These are phyloP conservation scores for Dictyostelium firmibasis DNA, from an alignment of 78 protist species.

Conservation along the genomic window DNA sequence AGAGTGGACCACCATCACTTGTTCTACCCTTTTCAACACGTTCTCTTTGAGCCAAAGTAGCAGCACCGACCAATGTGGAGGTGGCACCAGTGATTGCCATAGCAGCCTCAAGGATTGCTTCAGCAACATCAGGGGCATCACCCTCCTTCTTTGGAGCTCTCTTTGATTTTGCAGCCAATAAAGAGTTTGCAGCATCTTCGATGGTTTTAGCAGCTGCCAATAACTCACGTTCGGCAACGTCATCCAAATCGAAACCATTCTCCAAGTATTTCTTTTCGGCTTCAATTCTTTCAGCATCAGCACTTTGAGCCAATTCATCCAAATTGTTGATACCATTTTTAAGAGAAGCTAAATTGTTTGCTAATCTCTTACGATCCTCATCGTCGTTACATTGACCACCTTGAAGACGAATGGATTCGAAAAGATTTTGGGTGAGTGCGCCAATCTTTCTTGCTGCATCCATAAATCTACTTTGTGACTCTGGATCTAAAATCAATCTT, in stretches of 20 bases:
- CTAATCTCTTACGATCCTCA: conserved; percentile 58
- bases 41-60: conserved; percentile 87
- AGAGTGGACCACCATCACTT: conserved; percentile 61
- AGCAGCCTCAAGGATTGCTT: conserved; percentile 90
- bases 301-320: conserved; percentile 32
- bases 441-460: conserved; percentile 74
- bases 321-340: conserved; percentile 14
- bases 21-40: conserved; percentile 75
- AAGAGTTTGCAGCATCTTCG: conserved; percentile 79
- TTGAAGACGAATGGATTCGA: conserved; percentile 50
- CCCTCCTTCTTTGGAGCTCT: conserved; percentile 75
- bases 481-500: conserved; percentile 35
- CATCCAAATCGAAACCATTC: conserved; percentile 78
- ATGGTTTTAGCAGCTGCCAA: conserved; percentile 84
- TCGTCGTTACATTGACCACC: conserved; percentile 83
- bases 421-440: conserved; percentile 46
- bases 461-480: conserved; percentile 30
- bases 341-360: not conserved
- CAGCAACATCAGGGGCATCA: conserved; percentile 73
- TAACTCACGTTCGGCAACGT: conserved; percentile 76
- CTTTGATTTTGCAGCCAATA: conserved; percentile 62
- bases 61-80: conserved; percentile 82
- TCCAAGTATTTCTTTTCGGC: conserved; percentile 2
- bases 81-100: conserved; percentile 89
- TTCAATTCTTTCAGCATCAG: not conserved